phyloP scores from a whole-genome alignment of 768 basidiomycete genomes.

The Tricholoma sp. region DNA sequence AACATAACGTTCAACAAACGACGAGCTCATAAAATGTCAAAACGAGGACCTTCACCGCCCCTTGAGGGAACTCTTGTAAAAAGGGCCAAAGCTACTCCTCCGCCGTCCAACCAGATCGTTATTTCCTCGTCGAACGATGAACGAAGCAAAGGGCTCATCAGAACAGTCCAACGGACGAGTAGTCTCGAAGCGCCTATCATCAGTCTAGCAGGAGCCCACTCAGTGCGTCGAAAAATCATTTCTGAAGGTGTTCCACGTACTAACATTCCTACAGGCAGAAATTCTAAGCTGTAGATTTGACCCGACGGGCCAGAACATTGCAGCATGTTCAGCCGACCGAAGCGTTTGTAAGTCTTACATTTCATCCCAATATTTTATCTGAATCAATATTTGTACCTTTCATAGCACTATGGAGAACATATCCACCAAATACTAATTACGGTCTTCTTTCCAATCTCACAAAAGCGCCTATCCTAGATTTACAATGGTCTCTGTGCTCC shows the following conservation, averaged over 20 bases:
- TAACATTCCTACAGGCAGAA: constrained; percentile 53
- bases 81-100: constrained; percentile 48
- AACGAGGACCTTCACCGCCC: constrained; percentile 60
- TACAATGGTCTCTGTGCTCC: constrained; percentile 81
- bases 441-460: constrained; percentile 76
- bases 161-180: constrained; percentile 89
- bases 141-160: constrained; percentile 71
- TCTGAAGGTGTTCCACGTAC: not conserved
- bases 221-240: constrained; percentile 47
- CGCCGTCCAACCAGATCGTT: constrained; percentile 57
- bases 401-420: constrained; percentile 85
- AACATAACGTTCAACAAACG: not conserved
- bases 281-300: constrained; percentile 92
- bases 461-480: constrained; percentile 89
- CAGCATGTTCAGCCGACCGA: constrained; percentile 87
- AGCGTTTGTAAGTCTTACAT: constrained; percentile 67
- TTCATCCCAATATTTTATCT: not conserved
- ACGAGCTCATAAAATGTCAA: constrained; percentile 51
- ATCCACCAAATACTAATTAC: constrained; percentile 90
- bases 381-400: not conserved
- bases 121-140: constrained; percentile 76
- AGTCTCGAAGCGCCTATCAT: constrained; percentile 92
- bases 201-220: constrained; percentile 81
- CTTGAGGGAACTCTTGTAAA: constrained; percentile 57
- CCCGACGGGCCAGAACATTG: constrained; percentile 89